These are phyloP conservation scores for Yarrowia sp. DNA, from an alignment of 805 yeast species.

Conservation along the genomic window DNA sequence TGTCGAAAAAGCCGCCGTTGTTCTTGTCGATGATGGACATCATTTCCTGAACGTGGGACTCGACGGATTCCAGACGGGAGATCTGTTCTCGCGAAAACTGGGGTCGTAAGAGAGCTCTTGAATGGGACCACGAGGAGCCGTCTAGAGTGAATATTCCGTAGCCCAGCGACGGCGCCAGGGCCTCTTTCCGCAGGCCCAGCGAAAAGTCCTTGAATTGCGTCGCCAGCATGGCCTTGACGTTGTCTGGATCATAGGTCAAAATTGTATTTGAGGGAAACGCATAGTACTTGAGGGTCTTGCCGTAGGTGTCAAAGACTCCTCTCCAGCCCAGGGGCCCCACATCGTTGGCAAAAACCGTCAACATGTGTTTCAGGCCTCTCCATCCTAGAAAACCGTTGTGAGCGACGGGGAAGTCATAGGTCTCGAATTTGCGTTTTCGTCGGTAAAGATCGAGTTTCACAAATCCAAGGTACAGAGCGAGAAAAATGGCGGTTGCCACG, in stretches of 20 bases:
- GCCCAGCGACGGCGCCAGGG: slow-evolving; percentile 48
- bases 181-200: slow-evolving; percentile 46
- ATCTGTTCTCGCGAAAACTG: slow-evolving; percentile 50
- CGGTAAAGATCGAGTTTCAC: background rate
- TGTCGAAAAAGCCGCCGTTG: slow-evolving; percentile 42
- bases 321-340: background rate
- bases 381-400: slow-evolving; percentile 8
- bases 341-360: slow-evolving; percentile 1
- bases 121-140: slow-evolving; percentile 51
- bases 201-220: slow-evolving; percentile 48
- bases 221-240: slow-evolving; percentile 49
- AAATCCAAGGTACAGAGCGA: background rate
- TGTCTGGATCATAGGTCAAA: slow-evolving; percentile 48
- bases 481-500: background rate
- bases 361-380: slow-evolving; percentile 6
- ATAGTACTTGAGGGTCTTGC: background rate
- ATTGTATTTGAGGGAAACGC: background rate
- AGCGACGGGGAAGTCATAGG: background rate
- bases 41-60: slow-evolving; percentile 45
- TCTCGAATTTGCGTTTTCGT: slow-evolving; percentile 7
- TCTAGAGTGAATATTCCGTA: slow-evolving; percentile 51
- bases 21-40: slow-evolving; percentile 14
- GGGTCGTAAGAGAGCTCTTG: slow-evolving; percentile 50
- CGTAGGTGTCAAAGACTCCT: background rate
- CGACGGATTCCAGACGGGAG: slow-evolving; percentile 45